Base-by-base conservation (phyloP, 139 green algal genomes). In the Eudorina sp. region DNA sequence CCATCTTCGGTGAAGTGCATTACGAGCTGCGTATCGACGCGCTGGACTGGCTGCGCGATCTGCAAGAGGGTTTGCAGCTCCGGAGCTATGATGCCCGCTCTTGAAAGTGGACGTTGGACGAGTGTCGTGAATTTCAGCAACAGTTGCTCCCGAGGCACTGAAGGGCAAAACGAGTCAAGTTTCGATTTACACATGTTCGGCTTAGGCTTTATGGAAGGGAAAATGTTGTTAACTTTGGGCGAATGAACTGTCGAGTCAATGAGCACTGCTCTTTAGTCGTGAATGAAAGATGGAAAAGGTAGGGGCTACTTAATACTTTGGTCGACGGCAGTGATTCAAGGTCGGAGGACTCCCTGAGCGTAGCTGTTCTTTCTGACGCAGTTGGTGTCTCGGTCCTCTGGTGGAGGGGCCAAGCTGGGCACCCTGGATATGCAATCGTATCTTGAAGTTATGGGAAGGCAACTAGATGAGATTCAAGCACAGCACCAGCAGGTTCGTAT, bases 1-100 rank as follows among this genome's bases (percentile, higher is more conserved):
- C 79, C 0, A 81, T 97, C 2, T 98, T 98, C 75, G 89, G 90
- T 38, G 96, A 98, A 84, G 90, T 96, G 0, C 90, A 90, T 23
- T 72, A 94, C 25, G 85, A 94, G 83, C 64, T 92, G 31, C 18
- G 29, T 16, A n/a, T 53, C n/a, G 53, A 77, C 60, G n/a, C 43
- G 0, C 0, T 29, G n/a, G 45, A 38, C 45, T 77, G 60, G 73
- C 43, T 81, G 45, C 16, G 34, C 25, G 34, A n/a, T 45, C 11
- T 62, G 3, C 43, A 81, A 41, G 70, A 41, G 19, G 27, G n/a
- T 25, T 45, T 81, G 29, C 13, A 36, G 18, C 48, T 51, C 18
- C 31, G 48, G 46, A 43, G 45, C 73, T 81, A 81, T 25, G 45
- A 79, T 53, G 4, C 8, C 13, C 48, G 48, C 11, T 13, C 11